Percentiles rank a stretch among this genome's conserved stretches.
These are phyloP conservation scores for Penicillium cosmopolitanum DNA, from an alignment of 495 filamentous ascomycete species.

Conservation along the genomic window DNA sequence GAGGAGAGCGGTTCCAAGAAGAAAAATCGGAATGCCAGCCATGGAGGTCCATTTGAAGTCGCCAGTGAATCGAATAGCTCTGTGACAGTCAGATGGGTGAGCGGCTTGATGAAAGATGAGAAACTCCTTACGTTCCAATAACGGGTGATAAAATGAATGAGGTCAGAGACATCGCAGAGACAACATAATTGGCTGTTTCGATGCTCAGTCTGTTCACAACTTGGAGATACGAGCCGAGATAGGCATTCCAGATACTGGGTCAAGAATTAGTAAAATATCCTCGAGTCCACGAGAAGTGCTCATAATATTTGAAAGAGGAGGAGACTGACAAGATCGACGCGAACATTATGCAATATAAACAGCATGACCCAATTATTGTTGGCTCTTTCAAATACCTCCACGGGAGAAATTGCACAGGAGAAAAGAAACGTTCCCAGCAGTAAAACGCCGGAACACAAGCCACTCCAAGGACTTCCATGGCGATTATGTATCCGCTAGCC, in stretches of 20 bases:
- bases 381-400: constrained; percentile 59
- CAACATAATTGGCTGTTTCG: not conserved
- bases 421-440: constrained; percentile 56
- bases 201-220: not conserved
- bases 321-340: constrained; percentile 58
- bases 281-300: not conserved
- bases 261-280: not conserved
- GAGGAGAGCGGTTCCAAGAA: constrained; percentile 59
- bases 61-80: constrained; percentile 53
- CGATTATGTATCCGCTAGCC: constrained; percentile 52
- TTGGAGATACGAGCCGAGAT: not conserved
- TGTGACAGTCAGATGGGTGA: not conserved
- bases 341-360: constrained; percentile 58
- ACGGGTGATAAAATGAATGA: not conserved
- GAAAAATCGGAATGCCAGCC: constrained; percentile 59
- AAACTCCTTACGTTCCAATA: not conserved
- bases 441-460: constrained; percentile 55
- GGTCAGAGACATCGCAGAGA: not conserved
- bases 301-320: not conserved
- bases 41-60: constrained; percentile 54
- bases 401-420: constrained; percentile 57
- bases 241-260: not conserved
- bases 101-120: not conserved
- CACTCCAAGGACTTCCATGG: constrained; percentile 57
- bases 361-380: constrained; percentile 60